A percentile compares a stretch with the other conserved stretches of the same genome.
Conservation (phyloP, 1,139 yeast genomes). For the Saccharomyces pastorianus region DNA sequence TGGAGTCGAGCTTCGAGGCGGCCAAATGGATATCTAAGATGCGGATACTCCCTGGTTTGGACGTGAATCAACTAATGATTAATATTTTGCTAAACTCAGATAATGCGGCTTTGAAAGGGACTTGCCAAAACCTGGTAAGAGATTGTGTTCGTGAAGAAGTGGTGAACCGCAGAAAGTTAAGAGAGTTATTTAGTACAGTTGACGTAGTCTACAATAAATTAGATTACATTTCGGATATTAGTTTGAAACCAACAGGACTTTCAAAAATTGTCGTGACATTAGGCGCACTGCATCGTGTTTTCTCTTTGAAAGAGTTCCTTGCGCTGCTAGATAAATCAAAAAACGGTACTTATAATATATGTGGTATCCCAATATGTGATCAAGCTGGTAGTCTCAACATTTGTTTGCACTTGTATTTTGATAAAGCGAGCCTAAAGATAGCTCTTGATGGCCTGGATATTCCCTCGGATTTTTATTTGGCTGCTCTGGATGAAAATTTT, state of each 20-base stretch:
- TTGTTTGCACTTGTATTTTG: conserved; percentile 41
- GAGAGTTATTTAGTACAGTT: conserved; percentile 29
- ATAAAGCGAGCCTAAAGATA: conserved; percentile 29
- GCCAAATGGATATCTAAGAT: conserved; percentile 49
- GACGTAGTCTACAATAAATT: conserved; percentile 32
- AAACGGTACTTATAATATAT: not conserved
- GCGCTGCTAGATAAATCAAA: conserved; percentile 12
- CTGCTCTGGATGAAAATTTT: too few species aligned
- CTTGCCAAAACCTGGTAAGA: not conserved
- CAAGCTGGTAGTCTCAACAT: conserved; percentile 23
- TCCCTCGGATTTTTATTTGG: too few species aligned
- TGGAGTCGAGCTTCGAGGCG: conserved; percentile 41
- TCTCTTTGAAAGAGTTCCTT: conserved; percentile 43
- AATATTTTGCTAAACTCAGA: conserved; percentile 40
- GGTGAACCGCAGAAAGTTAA: conserved; percentile 34
- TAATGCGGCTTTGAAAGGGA: conserved; percentile 28
- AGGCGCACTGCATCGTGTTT: conserved; percentile 32
- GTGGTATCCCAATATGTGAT: conserved; percentile 11
- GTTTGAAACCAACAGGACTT: conserved; percentile 43
- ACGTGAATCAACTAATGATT: conserved; percentile 41
- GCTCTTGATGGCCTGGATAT: not conserved
- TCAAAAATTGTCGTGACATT: conserved; percentile 42
- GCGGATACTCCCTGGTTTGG: conserved; percentile 40
- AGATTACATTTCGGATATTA: conserved; percentile 47
- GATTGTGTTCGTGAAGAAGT: conserved; percentile 37